These are phyloP conservation scores for Ascochyta fabae DNA, from an alignment of 2,329 filamentous ascomycete species.

Conservation along the genomic window DNA sequence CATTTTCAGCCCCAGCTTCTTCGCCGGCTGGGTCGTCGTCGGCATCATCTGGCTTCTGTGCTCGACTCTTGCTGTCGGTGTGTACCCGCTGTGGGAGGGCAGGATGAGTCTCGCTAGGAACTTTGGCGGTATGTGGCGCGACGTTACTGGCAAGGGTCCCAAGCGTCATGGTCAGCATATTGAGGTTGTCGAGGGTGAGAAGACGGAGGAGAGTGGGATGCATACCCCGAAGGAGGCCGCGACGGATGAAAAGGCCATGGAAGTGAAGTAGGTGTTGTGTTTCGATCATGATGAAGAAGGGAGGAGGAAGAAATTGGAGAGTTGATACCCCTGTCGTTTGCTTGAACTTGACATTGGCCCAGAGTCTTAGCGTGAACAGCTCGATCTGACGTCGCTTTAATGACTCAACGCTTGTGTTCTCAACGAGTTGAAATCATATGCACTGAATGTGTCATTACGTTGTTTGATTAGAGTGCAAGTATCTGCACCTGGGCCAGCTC, in stretches of 20 bases:
- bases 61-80: conserved; percentile 73
- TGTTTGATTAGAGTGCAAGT: no score
- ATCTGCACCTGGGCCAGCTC: not conserved
- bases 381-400: no score
- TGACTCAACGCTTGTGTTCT: no score
- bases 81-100: conserved; percentile 82
- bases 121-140: conserved; percentile 37
- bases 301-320: not conserved
- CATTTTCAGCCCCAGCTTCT: conserved; percentile 80
- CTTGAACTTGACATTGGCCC: not conserved
- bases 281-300: not conserved
- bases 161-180: conserved; percentile 12
- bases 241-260: conserved; percentile 19
- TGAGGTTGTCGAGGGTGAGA: conserved; percentile 28
- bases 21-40: conserved; percentile 75
- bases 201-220: conserved; percentile 19
- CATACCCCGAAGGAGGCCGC: conserved; percentile 31
- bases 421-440: no score
- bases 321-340: not conserved
- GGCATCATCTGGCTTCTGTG: conserved; percentile 79
- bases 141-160: conserved; percentile 32
- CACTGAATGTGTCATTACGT: no score
- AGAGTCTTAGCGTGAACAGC: no score
- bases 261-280: conserved; percentile 2
- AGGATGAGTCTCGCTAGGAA: conserved; percentile 32